Evolutionary conservation across 768 basidiomycete species (phyloP), one percentile per base, ranked within the genome.

Genomic region (Mrakia hoshinonis): DNA sequence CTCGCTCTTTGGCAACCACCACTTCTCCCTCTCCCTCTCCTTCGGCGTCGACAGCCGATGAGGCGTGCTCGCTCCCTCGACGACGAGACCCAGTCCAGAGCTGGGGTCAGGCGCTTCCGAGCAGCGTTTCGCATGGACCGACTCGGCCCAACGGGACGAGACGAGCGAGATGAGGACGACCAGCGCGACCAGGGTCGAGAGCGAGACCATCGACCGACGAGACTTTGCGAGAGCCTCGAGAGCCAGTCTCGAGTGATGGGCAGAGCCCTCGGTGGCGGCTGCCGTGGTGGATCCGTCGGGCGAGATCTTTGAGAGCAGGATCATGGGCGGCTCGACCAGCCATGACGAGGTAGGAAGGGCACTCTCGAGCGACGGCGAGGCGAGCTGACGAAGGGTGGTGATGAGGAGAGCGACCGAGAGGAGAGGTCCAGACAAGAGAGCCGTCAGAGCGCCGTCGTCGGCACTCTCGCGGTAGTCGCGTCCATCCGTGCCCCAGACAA

Each of bases 381-480:
- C 73, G n/a, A 78, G 76, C 73, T 79, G 76, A 77, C 77, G 80
- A 75, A 80, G 81, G 29, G 83, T 84, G 55, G 84, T 83, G 75
- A 73, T 78, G 1, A 91, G 81, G 66, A 92, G 78, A 0, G 87
- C 86, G 12, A 87, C 83, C 10, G 90, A 84, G 67, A 95, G 86
- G 38, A 95, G 82, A 2, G 93, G 91, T 15, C 87, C 89, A 39
- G 93, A 83, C n/a, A 92, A 83, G 15, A 95, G 81, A 2, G 89
- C 92, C 52, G 89, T 92, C 70, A 90, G 80, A 29, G 88, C 86
- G 18, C 94, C 94, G 78, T 96, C 92, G 77, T 95, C 93, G 15
- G 84, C 80, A 60, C 87, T 89, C 69, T 89, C 86, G 77, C 92
- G 92, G 73, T 74, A 80, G 68, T 81, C 77, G 34, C 79, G 73